These are phyloP conservation scores for Biscogniauxia sp. DNA, from an alignment of 2,329 filamentous ascomycete species.

Conservation along the genomic window DNA sequence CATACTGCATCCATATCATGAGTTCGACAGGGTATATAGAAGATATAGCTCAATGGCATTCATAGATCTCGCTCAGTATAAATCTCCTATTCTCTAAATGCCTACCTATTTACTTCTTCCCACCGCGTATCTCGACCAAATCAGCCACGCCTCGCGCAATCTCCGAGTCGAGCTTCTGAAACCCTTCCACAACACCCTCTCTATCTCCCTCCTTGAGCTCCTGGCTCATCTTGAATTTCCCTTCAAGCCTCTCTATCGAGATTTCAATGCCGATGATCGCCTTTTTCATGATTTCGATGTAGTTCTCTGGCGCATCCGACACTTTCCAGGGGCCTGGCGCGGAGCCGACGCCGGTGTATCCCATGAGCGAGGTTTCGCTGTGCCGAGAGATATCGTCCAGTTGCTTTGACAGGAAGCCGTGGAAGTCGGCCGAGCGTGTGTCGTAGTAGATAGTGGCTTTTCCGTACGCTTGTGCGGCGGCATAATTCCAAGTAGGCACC, in stretches of 20 bases:
- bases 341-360: slow-evolving; percentile 41
- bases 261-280: slow-evolving; percentile 62
- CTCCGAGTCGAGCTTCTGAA: not conserved
- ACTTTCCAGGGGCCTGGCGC: slow-evolving; percentile 52
- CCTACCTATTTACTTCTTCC: not conserved
- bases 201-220: slow-evolving; percentile 34
- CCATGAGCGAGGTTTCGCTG: slow-evolving; percentile 56
- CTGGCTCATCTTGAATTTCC: slow-evolving; percentile 68
- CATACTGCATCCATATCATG: too few relatives aligned
- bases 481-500: slow-evolving; percentile 70
- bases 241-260: slow-evolving; percentile 50
- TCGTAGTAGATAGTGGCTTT: slow-evolving; percentile 53
- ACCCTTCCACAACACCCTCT: not conserved
- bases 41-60: too few relatives aligned
- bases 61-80: not conserved
- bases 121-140: not conserved
- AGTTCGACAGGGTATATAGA: too few relatives aligned
- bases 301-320: slow-evolving; percentile 53
- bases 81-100: not conserved
- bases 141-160: not conserved
- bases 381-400: slow-evolving; percentile 51
- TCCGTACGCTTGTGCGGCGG: slow-evolving; percentile 63
- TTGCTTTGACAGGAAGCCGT: slow-evolving; percentile 48
- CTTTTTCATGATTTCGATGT: slow-evolving; percentile 56
- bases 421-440: slow-evolving; percentile 42